Evolutionary conservation across 2,329 filamentous ascomycete species (phyloP).

Genomic region (Beauveria sp.): DNA sequence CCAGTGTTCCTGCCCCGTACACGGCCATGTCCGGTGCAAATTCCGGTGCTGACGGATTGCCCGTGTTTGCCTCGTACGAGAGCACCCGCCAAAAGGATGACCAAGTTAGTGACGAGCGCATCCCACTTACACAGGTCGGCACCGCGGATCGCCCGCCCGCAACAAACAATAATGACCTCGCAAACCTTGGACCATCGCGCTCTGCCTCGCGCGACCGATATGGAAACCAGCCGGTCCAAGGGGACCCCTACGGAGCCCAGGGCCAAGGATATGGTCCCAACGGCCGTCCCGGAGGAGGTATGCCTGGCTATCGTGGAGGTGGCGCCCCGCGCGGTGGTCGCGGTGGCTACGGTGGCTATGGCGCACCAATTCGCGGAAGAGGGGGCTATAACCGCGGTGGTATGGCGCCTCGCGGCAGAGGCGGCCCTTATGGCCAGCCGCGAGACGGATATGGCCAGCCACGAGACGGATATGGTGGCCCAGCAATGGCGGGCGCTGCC

Average conservation of each 20-base stretch:
- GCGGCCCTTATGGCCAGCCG: not conserved
- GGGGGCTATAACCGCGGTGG: conserved; percentile 20
- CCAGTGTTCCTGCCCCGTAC: conserved; percentile 51
- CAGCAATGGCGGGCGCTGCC: conserved; percentile 3
- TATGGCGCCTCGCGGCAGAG: conserved; percentile 3
- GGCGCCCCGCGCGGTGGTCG: conserved; percentile 39
- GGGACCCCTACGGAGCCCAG: conserved; percentile 39
- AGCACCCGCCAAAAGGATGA: conserved; percentile 53
- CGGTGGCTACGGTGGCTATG: conserved; percentile 38
- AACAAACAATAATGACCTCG: conserved; percentile 32
- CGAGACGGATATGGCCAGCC: conserved; percentile 7
- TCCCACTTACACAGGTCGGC: conserved; percentile 60
- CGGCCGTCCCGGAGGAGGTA: conserved; percentile 44
- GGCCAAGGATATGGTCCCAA: conserved; percentile 30
- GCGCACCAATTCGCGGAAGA: conserved; percentile 32
- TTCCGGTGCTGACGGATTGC: conserved; percentile 40
- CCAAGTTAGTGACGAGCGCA: conserved; percentile 58
- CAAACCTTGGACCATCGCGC: conserved; percentile 27
- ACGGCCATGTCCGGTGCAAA: conserved; percentile 49
- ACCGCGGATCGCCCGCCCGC: conserved; percentile 51
- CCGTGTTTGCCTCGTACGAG: conserved; percentile 59
- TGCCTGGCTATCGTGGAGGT: conserved; percentile 25
- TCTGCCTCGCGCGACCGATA: conserved; percentile 53
- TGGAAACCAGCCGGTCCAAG: conserved; percentile 47
- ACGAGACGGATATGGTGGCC: conserved; percentile 3